Percentiles rank a stretch among this genome's conserved stretches.
These are phyloP conservation scores for Russula emetica DNA, from an alignment of 768 basidiomycete species.

Conservation along the genomic window DNA sequence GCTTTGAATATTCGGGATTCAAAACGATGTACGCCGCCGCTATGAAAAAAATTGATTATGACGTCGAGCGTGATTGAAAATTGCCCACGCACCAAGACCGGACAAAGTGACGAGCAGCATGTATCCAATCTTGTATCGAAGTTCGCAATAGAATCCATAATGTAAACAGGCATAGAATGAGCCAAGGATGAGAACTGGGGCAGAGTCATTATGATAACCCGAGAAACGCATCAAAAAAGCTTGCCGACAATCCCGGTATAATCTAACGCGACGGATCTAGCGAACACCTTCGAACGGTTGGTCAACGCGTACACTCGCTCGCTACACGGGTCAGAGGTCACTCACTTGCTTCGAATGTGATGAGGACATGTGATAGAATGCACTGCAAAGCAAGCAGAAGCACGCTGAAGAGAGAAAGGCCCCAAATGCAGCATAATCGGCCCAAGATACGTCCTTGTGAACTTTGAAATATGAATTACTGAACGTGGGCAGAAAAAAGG, in stretches of 20 bases:
- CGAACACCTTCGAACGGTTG: slow-evolving; percentile 44
- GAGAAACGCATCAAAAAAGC: slow-evolving; percentile 23
- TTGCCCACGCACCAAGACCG: slow-evolving; percentile 51
- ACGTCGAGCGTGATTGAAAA: not conserved
- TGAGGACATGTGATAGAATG: slow-evolving; percentile 65
- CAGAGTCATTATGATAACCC: slow-evolving; percentile 19
- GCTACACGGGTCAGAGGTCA: not conserved
- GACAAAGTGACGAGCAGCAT: slow-evolving; percentile 47
- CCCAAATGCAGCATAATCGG: slow-evolving; percentile 54
- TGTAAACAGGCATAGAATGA: slow-evolving; percentile 75
- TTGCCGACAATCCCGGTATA: slow-evolving; percentile 75
- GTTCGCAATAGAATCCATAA: slow-evolving; percentile 73
- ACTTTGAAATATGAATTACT: slow-evolving; percentile 47
- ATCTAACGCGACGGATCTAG: slow-evolving; percentile 61
- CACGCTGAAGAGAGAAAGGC: slow-evolving; percentile 68
- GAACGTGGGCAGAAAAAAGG: slow-evolving; percentile 51
- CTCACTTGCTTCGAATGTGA: slow-evolving; percentile 71
- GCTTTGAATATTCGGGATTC: slow-evolving; percentile 70
- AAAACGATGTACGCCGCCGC: slow-evolving; percentile 73
- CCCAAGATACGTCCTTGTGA: slow-evolving; percentile 54
- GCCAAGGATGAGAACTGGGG: slow-evolving; percentile 61
- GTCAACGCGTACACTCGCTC: not conserved
- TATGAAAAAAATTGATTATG: slow-evolving; percentile 31
- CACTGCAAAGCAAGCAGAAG: slow-evolving; percentile 68
- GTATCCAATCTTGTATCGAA: slow-evolving; percentile 51